Conservation (phyloP, 495 filamentous ascomycete species). For the Hyphodiscus hymeniophilus region DNA sequence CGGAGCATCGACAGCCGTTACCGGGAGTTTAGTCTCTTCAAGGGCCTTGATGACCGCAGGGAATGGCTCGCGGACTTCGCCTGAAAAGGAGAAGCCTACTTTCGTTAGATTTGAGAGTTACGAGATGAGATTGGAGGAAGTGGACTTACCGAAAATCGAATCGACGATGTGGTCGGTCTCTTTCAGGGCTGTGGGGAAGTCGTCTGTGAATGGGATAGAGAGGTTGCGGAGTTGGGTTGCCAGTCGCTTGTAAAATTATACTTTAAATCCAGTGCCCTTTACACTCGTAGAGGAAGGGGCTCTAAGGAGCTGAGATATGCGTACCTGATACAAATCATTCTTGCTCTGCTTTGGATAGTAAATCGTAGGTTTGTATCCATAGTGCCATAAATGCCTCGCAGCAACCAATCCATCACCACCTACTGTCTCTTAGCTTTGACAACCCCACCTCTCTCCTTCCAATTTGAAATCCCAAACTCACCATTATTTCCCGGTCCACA, state of each 20-base stretch:
- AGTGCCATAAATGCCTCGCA: constrained; percentile 88
- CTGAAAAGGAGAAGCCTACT: constrained; percentile 84
- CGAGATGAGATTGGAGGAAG: not conserved
- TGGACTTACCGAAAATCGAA: constrained; percentile 72
- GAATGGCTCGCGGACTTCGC: constrained; percentile 85
- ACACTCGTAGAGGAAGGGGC: no score
- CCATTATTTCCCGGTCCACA: constrained; percentile 96
- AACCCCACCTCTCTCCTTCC: not conserved
- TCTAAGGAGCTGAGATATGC: no score
- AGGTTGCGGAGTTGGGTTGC: constrained; percentile 76
- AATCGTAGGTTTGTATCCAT: constrained; percentile 80
- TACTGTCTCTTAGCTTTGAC: constrained; percentile 17
- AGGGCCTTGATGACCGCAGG: constrained; percentile 69
- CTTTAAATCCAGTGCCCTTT: no score
- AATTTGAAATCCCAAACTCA: constrained; percentile 28
- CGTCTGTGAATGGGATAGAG: constrained; percentile 73
- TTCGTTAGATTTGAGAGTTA: constrained; percentile 1
- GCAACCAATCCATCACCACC: constrained; percentile 94
- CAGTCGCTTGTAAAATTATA: no score
- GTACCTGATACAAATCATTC: constrained; percentile 80
- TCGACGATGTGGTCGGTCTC: constrained; percentile 77
- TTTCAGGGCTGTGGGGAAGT: constrained; percentile 60
- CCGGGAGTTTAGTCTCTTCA: constrained; percentile 59
- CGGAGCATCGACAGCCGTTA: constrained; percentile 85
- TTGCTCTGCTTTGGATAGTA: constrained; percentile 91